Conservation (phyloP, 441 rosid genomes). For the Gossypium davidsonii region DNA sequence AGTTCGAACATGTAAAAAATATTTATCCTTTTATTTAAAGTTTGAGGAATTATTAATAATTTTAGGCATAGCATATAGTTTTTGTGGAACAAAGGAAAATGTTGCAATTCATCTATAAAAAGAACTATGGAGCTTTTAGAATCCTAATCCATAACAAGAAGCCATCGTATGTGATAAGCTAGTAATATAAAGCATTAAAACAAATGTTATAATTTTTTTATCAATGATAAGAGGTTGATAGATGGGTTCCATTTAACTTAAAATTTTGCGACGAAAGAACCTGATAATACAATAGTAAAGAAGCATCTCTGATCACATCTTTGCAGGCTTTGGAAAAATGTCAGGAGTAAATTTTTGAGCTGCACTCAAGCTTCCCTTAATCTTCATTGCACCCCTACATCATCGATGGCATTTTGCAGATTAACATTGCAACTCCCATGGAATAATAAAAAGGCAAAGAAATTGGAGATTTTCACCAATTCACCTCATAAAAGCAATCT, state of each 20-base stretch:
- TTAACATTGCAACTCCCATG: background rate
- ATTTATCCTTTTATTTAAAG: too few species aligned
- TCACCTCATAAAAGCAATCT: slow-evolving; percentile 87
- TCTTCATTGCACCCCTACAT: slow-evolving; percentile 86
- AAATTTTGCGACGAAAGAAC: background rate
- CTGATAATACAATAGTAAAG: background rate
- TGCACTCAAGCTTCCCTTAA: slow-evolving; percentile 85
- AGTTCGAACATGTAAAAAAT: too few species aligned
- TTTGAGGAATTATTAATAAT: too few species aligned
- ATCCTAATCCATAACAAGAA: background rate
- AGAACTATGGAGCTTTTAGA: slow-evolving; percentile 1
- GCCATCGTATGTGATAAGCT: background rate
- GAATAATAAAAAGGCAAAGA: background rate
- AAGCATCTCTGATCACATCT: slow-evolving; percentile 44
- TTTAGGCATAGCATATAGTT: background rate
- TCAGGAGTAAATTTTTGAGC: slow-evolving; percentile 91
- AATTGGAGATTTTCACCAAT: background rate
- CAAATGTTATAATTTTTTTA: background rate
- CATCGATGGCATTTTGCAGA: slow-evolving; percentile 11
- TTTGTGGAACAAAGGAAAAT: background rate
- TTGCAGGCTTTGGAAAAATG: slow-evolving; percentile 89
- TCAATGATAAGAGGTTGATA: background rate
- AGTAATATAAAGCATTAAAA: background rate
- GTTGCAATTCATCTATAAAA: background rate
- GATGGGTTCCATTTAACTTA: background rate